Conservation (phyloP, 1,284 basidiomycete genomes). For the Puccinia polysora region DNA sequence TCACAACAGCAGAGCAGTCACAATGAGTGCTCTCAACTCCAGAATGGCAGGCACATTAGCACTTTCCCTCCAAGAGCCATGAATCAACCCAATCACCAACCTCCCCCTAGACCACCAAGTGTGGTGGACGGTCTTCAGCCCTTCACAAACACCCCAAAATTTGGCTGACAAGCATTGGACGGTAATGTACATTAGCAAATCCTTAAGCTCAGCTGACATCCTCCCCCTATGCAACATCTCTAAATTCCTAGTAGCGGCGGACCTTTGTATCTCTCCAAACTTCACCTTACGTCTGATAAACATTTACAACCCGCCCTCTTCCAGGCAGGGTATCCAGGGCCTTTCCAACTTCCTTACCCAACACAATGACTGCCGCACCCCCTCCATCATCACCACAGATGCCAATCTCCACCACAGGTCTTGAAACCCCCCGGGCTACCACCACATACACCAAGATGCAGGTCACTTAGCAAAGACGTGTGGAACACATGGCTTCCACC, state of each 20-base stretch:
- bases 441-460: neutral
- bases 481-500: neutral
- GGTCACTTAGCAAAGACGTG: neutral
- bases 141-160: neutral
- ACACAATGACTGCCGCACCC: neutral
- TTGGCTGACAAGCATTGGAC: neutral
- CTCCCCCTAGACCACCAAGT: neutral
- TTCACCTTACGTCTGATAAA: neutral
- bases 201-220: neutral
- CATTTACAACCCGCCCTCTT: neutral
- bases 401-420: neutral
- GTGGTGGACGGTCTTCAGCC: neutral
- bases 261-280: neutral
- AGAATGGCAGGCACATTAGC: neutral
- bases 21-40: neutral
- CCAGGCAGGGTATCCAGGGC: neutral
- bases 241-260: neutral
- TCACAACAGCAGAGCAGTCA: neutral
- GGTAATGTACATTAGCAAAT: neutral
- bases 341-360: neutral
- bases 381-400: neutral
- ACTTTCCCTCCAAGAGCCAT: neutral
- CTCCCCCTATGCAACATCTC: neutral
- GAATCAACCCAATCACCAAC: neutral
- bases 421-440: conserved; percentile 1